Evolutionary conservation across 345 rosid genomes (phyloP).

Genomic region (Moricandia moricandioides): DNA sequence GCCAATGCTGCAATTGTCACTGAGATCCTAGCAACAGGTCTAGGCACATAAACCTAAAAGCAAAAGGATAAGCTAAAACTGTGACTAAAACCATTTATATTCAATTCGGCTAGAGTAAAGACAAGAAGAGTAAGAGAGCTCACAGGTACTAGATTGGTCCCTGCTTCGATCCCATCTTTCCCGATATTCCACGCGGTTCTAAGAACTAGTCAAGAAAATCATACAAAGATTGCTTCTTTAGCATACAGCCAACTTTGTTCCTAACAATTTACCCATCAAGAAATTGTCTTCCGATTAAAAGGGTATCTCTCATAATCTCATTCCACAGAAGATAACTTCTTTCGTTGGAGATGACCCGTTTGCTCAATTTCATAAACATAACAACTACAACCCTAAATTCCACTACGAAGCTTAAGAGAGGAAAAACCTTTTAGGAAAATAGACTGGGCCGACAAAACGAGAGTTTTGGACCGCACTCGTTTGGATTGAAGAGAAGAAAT

Average conservation of each 20-base stretch:
- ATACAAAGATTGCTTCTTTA: background rate
- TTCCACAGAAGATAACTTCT: no score
- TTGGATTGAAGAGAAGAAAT: conserved; percentile 11
- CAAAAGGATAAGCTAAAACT: background rate
- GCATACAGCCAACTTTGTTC: background rate
- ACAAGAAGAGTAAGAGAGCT: conserved; percentile 37
- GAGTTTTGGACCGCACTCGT: conserved; percentile 33
- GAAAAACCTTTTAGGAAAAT: conserved; percentile 51
- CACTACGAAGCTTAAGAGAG: background rate
- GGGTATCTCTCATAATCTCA: no score
- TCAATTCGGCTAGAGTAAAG: background rate
- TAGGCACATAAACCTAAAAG: conserved; percentile 52
- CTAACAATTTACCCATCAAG: background rate
- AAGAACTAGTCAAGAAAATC: conserved; percentile 41
- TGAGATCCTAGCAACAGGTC: conserved; percentile 62
- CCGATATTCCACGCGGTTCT: conserved; percentile 81
- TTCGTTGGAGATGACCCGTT: no score
- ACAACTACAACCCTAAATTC: background rate
- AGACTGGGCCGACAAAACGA: conserved; percentile 48
- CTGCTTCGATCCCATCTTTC: conserved; percentile 81
- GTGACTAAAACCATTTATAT: background rate
- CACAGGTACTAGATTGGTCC: conserved; percentile 82
- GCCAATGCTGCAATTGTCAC: conserved; percentile 48
- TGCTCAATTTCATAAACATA: no score
- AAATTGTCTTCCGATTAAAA: no score